A percentile compares a stretch with the other conserved stretches of the same genome.
These are phyloP conservation scores for Colletotrichum lindemuthianum DNA, from an alignment of 2,329 filamentous ascomycete genomes.

Conservation along the genomic window DNA sequence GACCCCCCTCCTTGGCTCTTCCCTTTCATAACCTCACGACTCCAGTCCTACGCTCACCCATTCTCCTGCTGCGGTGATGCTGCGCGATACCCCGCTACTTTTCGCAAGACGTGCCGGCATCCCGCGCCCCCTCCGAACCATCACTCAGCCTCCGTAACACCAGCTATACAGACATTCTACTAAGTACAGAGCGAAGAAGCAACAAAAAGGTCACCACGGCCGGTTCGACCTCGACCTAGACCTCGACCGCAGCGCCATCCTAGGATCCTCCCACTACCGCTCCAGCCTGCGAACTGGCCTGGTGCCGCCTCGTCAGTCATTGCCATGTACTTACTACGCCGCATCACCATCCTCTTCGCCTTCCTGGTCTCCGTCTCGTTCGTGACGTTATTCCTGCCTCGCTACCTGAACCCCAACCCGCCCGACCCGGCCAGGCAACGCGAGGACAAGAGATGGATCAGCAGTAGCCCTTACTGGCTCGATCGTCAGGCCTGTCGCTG, in stretches of 20 bases:
- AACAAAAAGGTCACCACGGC: slow-evolving; percentile 7
- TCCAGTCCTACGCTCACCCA: background rate
- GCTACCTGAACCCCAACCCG: slow-evolving; percentile 70
- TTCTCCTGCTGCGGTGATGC: slow-evolving; percentile 18
- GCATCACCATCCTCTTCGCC: slow-evolving; percentile 50
- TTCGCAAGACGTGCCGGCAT: slow-evolving; percentile 32
- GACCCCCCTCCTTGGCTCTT: slow-evolving; percentile 13
- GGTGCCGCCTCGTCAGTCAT: slow-evolving; percentile 21
- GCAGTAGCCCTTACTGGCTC: slow-evolving; percentile 76
- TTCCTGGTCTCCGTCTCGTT: slow-evolving; percentile 58
- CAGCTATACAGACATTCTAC: background rate
- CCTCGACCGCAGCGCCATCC: background rate
- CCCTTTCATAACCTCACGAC: slow-evolving; percentile 6
- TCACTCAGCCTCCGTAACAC: slow-evolving; percentile 31
- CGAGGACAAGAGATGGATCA: slow-evolving; percentile 75
- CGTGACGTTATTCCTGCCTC: slow-evolving; percentile 61
- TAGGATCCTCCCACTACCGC: background rate
- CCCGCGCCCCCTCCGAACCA: slow-evolving; percentile 31
- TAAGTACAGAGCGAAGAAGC: slow-evolving; percentile 1
- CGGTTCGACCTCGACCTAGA: background rate
- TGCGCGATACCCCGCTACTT: slow-evolving; percentile 25
- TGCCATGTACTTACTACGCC: slow-evolving; percentile 60
- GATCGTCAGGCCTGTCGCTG: slow-evolving; percentile 82
- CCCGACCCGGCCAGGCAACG: slow-evolving; percentile 68
- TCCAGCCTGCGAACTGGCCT: slow-evolving; percentile 19